Evolutionary conservation across 331 rosid genomes (phyloP).

Genomic region (Stylosanthes scabra): DNA sequence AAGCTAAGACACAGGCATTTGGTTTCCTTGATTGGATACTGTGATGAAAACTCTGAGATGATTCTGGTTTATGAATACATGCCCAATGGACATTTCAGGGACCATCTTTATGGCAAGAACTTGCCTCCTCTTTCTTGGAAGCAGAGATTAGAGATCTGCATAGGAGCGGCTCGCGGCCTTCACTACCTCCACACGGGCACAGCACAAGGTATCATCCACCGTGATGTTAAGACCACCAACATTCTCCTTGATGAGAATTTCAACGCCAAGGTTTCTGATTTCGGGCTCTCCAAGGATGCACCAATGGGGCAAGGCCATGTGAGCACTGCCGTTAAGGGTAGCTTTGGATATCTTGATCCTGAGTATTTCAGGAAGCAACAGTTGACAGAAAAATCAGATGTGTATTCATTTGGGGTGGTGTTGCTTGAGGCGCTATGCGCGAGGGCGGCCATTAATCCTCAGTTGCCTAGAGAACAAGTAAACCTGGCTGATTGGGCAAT

Average conservation of each 20-base stretch:
- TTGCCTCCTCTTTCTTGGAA: conserved; percentile 55
- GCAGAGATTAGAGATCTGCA: conserved; percentile 62
- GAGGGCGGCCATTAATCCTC: conserved; percentile 54
- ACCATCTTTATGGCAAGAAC: conserved; percentile 70
- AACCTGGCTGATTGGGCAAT: conserved; percentile 71
- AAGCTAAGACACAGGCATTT: conserved; percentile 69
- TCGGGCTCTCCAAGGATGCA: conserved; percentile 69
- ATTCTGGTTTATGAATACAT: conserved; percentile 67
- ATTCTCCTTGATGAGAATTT: conserved; percentile 62
- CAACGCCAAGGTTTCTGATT: conserved; percentile 67
- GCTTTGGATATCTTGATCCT: conserved; percentile 51
- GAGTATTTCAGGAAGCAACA: conserved; percentile 53
- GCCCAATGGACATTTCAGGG: conserved; percentile 66
- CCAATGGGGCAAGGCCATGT: conserved; percentile 70
- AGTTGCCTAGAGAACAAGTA: conserved; percentile 66
- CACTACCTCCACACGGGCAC: conserved; percentile 75
- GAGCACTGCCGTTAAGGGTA: conserved; percentile 72
- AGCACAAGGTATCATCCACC: conserved; percentile 68
- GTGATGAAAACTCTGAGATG: conserved; percentile 66
- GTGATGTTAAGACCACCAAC: conserved; percentile 69
- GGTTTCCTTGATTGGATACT: conserved; percentile 69
- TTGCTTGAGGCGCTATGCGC: conserved; percentile 50
- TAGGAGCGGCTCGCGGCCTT: conserved; percentile 68
- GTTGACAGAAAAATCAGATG: conserved; percentile 50
- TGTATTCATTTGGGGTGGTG: conserved; percentile 55